These are phyloP conservation scores for Lentinula sp. DNA, from an alignment of 768 basidiomycete species.

Conservation along the genomic window DNA sequence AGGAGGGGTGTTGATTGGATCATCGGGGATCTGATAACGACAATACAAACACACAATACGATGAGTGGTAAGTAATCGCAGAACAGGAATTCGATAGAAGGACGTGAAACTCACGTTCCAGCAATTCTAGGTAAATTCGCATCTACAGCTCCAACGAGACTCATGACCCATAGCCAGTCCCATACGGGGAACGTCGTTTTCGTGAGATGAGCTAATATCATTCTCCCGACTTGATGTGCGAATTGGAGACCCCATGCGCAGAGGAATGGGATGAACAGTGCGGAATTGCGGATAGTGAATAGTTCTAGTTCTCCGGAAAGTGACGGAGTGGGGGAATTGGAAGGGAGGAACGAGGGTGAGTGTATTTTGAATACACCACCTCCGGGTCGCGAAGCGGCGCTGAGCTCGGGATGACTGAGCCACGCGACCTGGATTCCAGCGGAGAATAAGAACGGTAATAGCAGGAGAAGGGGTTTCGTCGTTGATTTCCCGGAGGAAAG, in stretches of 20 bases:
- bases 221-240: slow-evolving; percentile 83
- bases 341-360: neutral
- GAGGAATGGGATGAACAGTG: slow-evolving; percentile 81
- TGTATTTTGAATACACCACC: neutral
- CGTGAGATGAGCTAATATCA: slow-evolving; percentile 93
- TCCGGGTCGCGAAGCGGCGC: too few species aligned
- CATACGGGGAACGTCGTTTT: slow-evolving; percentile 77
- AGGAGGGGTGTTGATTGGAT: slow-evolving; percentile 63
- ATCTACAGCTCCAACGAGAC: slow-evolving; percentile 69
- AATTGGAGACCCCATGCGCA: slow-evolving; percentile 93
- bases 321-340: neutral
- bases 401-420: slow-evolving; percentile 62
- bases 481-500: slow-evolving; percentile 32
- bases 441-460: slow-evolving; percentile 76
- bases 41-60: neutral
- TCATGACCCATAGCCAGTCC: slow-evolving; percentile 86
- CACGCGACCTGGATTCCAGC: slow-evolving; percentile 72
- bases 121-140: slow-evolving; percentile 71
- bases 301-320: neutral
- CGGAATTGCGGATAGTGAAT: slow-evolving; percentile 57
- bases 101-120: slow-evolving; percentile 45
- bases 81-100: neutral
- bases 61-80: neutral
- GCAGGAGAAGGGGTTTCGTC: slow-evolving; percentile 57
- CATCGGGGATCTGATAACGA: slow-evolving; percentile 46